Percentiles rank a stretch among this genome's conserved stretches.
Conservation (phyloP, 164 flowering plant genomes). For the Nymphaea thermarum region DNA sequence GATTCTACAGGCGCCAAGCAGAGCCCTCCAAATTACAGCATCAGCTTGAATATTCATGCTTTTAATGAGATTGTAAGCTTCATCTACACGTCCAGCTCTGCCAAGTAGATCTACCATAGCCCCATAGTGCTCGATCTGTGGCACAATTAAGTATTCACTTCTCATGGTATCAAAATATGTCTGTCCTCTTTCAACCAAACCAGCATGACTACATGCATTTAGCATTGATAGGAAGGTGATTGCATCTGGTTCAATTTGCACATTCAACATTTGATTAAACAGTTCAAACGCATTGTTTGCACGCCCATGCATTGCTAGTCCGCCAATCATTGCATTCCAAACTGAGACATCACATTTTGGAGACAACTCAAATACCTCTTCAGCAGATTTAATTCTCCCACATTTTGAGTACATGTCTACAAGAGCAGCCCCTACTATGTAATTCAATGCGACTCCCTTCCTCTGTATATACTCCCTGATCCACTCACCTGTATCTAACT, state of each 20-base stretch:
- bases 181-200: slow-evolving; percentile 28
- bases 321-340: slow-evolving; percentile 45
- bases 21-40: slow-evolving; percentile 52
- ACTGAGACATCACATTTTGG: slow-evolving; percentile 16
- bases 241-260: slow-evolving; percentile 25
- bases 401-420: slow-evolving; percentile 51
- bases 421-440: slow-evolving; percentile 39
- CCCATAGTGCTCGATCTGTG: slow-evolving; percentile 63
- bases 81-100: slow-evolving; percentile 59
- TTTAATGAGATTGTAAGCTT: slow-evolving; percentile 40
- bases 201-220: slow-evolving; percentile 44
- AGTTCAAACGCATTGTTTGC: slow-evolving; percentile 26
- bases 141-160: slow-evolving; percentile 27
- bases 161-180: slow-evolving; percentile 28
- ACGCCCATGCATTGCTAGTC: slow-evolving; percentile 35
- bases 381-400: slow-evolving; percentile 8
- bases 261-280: slow-evolving; percentile 29
- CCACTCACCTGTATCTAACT: slow-evolving; percentile 38
- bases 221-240: slow-evolving; percentile 45
- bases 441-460: slow-evolving; percentile 30
- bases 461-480: slow-evolving; percentile 37
- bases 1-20: slow-evolving; percentile 64
- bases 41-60: slow-evolving; percentile 67
- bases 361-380: slow-evolving; percentile 8
- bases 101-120: slow-evolving; percentile 66